Percentiles rank a stretch among this genome's conserved stretches.
Evolutionary conservation across 768 basidiomycete species (phyloP).

Genomic region (Leccinum boreale): DNA sequence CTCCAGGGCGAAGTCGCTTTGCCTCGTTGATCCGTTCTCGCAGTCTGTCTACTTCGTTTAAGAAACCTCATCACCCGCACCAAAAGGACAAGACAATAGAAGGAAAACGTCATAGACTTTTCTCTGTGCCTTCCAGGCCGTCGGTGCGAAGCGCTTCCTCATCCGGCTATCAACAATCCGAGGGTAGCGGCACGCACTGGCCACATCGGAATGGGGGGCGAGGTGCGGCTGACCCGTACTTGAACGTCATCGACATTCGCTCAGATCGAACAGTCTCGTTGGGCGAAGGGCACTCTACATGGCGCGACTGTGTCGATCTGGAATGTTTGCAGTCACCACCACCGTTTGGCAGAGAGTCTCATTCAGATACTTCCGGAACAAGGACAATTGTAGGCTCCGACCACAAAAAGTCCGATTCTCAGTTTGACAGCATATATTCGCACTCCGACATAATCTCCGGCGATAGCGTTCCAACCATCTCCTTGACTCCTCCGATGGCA

Average conservation of each 20-base stretch:
- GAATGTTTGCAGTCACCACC: conserved; percentile 10
- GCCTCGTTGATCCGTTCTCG: conserved; percentile 14
- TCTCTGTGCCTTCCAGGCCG: conserved; percentile 11
- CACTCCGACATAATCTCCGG: conserved; percentile 9
- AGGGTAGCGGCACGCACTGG: not conserved
- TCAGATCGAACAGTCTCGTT: not conserved
- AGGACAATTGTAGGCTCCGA: conserved; percentile 14
- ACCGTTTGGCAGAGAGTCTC: conserved; percentile 2
- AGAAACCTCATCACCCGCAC: conserved; percentile 1
- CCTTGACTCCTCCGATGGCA: conserved; percentile 3
- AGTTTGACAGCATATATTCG: not conserved
- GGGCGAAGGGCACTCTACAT: not conserved
- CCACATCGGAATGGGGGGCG: not conserved
- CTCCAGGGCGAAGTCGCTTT: conserved; percentile 9
- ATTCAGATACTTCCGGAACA: conserved; percentile 19
- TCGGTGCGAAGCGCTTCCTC: not conserved
- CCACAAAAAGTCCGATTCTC: not conserved
- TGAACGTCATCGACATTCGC: conserved; percentile 24
- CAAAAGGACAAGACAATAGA: conserved; percentile 6
- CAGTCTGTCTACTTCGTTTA: conserved; percentile 5
- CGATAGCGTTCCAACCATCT: not conserved
- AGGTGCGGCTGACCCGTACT: not conserved
- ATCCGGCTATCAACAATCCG: not conserved
- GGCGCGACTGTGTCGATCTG: not conserved
- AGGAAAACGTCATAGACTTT: conserved; percentile 15